Evolutionary conservation across 31 red algal species (phyloP), one percentile per base, ranked within the genome.

Genomic region (Asparagopsis taxiformis): DNA sequence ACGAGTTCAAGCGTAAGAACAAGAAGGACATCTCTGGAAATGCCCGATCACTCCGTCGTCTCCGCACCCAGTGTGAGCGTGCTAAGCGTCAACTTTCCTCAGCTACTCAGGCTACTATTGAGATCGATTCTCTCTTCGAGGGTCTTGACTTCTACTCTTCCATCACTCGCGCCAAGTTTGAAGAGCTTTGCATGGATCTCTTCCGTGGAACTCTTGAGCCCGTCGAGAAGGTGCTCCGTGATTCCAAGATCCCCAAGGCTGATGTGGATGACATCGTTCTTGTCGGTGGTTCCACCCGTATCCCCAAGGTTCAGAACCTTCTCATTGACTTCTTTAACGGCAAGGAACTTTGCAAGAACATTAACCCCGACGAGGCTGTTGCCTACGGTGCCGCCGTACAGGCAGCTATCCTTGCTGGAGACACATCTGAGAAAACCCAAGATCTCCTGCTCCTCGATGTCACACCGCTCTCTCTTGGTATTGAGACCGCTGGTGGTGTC

Each of bases 291-390:
- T 96, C 92, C 11, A 99, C 92, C 17, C 92, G 97, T 70, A 96
- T 99, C 59, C 97, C 97, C 0, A 99, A 96, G 69, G 90, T 99
- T 8, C 97, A 99, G 72, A 62, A 75, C 22, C 64, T 99, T 0
- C 74, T 99, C 16, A 78, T 70, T 20, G 88, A 96, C 77, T 96
- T 96, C 75, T 99, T 99, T 89, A 99, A 99, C 62, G 97, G 97
- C 65, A 96, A 94, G 69, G 93, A 96, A 61, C 81, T 96, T 57
- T 91, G 82, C 76, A 99, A 99, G 59, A 90, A 77, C 71, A 96
- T 99, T 35, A 99, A 99, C 68, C 97, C 97, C 0, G 97, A 99
- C 78, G 97, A 99, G 61, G 97, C 92, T 39, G 97, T 99, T 31
- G 97, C 97, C 16, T 93, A 96, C 50, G 97, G 97, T 65, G 97